Evolutionary conservation across 306 rosid species (phyloP), one percentile per base, ranked within the genome.

Genomic region (Acacia crassicarpa): DNA sequence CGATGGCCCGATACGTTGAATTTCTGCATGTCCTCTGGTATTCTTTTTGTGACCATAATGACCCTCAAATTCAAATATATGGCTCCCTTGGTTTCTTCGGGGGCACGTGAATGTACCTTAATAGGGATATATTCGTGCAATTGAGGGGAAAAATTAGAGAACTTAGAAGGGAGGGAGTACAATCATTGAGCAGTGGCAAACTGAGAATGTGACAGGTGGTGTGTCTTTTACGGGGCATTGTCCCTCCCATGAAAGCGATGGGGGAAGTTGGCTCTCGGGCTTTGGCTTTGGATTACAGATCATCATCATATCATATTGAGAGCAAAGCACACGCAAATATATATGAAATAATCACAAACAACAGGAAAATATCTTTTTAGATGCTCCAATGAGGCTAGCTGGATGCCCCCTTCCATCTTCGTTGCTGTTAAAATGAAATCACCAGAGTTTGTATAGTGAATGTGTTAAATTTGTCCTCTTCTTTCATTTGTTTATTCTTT

Each of bases 221-320:
- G 32, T 59, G 66, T 12, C 65, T 49, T 74, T 41, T 61, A 22
- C 75, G 32, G 10, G 30, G 79, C 73, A 83, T 66, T 73, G 59
- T 5, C 63, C 25, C 49, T 41, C 5, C 32, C 19, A 33, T n/a
- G 56, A 58, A 69, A 68, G 59, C 25, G 77, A 49, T 14, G 17
- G 17, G 6, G 16, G 19, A 48, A 3, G 53, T 14, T 48, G 16
- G 6, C 53, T 48, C 16, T 48, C 1, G 1, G 6, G 53, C 53
- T 14, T 48, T 13, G 56, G 56, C 1, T 16, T 49, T 49, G 56
- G 56, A 49, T 16, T 53, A 19, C 59, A 53, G 59, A 53, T 53
- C 8, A 53, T 53, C 8, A 53, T 48, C 53, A 14, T 48, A 14
- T 48, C 41, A 13, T 46, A 46, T 46, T 46, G 51, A 3, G 51